These are phyloP conservation scores for Chlorella vulgaris DNA, from an alignment of 139 green algal genomes.

Conservation along the genomic window DNA sequence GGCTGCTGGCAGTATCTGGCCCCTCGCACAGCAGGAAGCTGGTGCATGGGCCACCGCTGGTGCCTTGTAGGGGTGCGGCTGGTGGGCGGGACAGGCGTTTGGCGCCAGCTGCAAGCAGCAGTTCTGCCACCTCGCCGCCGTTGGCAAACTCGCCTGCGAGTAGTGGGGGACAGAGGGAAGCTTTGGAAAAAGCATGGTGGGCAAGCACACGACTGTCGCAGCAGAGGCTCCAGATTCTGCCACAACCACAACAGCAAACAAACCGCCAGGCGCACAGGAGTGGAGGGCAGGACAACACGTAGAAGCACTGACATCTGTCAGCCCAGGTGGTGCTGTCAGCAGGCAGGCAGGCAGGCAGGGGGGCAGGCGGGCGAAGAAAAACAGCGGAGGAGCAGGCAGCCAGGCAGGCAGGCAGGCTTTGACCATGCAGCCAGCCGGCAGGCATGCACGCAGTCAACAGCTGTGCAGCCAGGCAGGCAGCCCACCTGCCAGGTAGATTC, in stretches of 20 bases:
- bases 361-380: not conserved
- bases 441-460: not conserved
- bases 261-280: no score
- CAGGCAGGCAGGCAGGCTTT: not conserved
- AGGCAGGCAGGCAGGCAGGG: no score
- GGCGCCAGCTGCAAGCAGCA: constrained; percentile 31
- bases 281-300: no score
- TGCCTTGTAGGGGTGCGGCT: not conserved
- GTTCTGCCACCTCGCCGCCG: not conserved
- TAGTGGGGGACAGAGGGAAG: not conserved
- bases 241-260: no score
- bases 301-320: no score
- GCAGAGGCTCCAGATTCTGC: not conserved
- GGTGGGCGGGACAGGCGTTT: constrained; percentile 12
- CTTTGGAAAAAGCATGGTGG: not conserved
- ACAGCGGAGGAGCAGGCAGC: not conserved
- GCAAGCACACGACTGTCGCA: not conserved
- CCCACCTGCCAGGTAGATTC: constrained; percentile 37
- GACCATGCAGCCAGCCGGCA: not conserved
- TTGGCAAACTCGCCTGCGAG: constrained; percentile 28
- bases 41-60: constrained; percentile 17
- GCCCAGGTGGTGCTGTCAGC: no score
- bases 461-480: not conserved
- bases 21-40: constrained; percentile 28
- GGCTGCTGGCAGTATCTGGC: not conserved